A percentile compares a stretch with the other conserved stretches of the same genome.
phyloP scores from a whole-genome alignment of 352 stramenopile genomes.

The Pythium periplocum region DNA sequence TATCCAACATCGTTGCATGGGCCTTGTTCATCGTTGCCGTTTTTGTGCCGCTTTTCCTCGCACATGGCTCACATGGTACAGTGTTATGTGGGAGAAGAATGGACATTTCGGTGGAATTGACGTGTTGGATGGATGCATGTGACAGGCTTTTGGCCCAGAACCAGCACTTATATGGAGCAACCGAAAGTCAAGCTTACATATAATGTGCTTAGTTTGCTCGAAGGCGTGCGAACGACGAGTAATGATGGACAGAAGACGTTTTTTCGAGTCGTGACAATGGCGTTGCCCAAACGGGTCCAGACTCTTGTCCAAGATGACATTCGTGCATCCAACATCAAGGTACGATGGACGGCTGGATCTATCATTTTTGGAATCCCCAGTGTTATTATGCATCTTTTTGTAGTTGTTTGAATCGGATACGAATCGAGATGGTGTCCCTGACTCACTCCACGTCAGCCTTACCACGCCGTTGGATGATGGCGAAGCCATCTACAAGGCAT shows the following conservation, averaged over 20 bases:
- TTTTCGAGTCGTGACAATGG: conserved; percentile 32
- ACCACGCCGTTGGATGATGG: conserved; percentile 32
- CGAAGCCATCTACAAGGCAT: conserved; percentile 47
- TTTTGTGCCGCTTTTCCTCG: conserved; percentile 51
- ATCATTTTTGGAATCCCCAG: not conserved
- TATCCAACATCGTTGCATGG: conserved; percentile 43
- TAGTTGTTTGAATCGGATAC: conserved; percentile 41
- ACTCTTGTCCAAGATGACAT: conserved; percentile 34
- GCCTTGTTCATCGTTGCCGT: conserved; percentile 32
- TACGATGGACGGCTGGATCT: conserved; percentile 5
- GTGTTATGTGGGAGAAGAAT: not conserved
- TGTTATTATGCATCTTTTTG: not conserved
- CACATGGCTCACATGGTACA: conserved; percentile 44
- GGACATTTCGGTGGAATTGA: not conserved
- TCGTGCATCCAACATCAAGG: conserved; percentile 36
- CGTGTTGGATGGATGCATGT: conserved; percentile 9
- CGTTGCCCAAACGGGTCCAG: conserved; percentile 34
- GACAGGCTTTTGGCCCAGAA: conserved; percentile 57
- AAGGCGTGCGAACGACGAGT: conserved; percentile 25
- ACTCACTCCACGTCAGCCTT: conserved; percentile 49
- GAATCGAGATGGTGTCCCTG: conserved; percentile 44
- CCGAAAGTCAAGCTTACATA: conserved; percentile 49
- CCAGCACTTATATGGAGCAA: conserved; percentile 60
- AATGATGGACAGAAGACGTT: conserved; percentile 8
- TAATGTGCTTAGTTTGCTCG: conserved; percentile 52